Base-by-base conservation (phyloP, 2,329 filamentous ascomycete genomes). In the Talaromyces sp. region DNA sequence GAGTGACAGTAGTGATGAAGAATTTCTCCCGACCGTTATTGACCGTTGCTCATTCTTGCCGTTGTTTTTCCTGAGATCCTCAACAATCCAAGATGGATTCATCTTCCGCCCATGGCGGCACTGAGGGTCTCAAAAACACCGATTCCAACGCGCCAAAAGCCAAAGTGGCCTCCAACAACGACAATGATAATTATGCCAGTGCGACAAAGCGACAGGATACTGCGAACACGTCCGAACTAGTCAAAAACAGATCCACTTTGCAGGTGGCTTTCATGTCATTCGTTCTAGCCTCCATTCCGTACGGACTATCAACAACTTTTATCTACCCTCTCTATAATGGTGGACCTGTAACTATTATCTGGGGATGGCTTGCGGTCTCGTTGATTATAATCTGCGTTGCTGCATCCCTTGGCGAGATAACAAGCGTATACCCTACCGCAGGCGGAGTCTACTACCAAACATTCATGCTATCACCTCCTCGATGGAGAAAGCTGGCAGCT, bases 391-490 rank as follows among this genome's bases (percentile, higher is more conserved):
- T 89, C 66, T 89, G 87, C 71, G 86, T 91, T 32, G 88, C 89
- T 31, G 78, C 83, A 2, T 89, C 87, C 21, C 81, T 91, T 31
- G 86, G 86, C 65, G 89, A 91, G 76, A 89, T 91, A 69, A 90
- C 88, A 62, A 88, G 85, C 66, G 86, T 90, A 43, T 91, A 89
- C 69, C 89, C 89, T 24, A 91, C 88, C n/a, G 86, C 87, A 56
- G 88, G 88, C 68, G 89, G 88, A 71, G 88, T 91, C 58, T 91
- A 92, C 77, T 91, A 90, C 73, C 88, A 90, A 77, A 87, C 88
- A 6, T 91, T 89, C 70, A 90, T 90, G 85, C 82, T 92, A 14
- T 82, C 88, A 0, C 81, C 86, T 19, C 72, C 81, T 27, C 74
- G 73, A 17, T 88, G 84, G 76, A 85, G 88, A 58, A 83, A 82